Conservation (phyloP, 2,329 filamentous ascomycete species). For the Leptographium lundbergii region DNA sequence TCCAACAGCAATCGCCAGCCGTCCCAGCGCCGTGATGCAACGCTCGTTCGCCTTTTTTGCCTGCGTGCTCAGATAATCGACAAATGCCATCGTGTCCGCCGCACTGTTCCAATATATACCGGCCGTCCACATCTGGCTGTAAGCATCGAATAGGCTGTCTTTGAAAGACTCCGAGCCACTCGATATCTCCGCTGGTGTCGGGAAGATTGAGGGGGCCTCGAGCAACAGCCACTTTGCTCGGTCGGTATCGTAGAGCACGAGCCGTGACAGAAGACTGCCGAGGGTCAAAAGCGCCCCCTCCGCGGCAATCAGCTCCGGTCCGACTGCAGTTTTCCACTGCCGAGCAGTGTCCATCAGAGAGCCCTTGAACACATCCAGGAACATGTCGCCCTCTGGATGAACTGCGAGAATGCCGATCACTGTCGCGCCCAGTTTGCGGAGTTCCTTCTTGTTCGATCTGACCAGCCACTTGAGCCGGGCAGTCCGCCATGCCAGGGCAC, state of each 20-base stretch:
- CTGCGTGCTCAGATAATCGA: slow-evolving; percentile 50
- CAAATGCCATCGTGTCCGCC: slow-evolving; percentile 28
- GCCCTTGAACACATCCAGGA: slow-evolving; percentile 29
- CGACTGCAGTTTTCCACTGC: slow-evolving; percentile 37
- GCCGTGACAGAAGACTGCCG: slow-evolving; percentile 30
- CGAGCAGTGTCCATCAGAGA: slow-evolving; percentile 32
- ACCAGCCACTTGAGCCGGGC: slow-evolving; percentile 46
- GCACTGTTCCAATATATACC: slow-evolving; percentile 19
- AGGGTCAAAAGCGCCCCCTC: slow-evolving; percentile 35
- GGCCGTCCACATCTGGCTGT: slow-evolving; percentile 31
- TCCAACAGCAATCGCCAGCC: slow-evolving; percentile 45
- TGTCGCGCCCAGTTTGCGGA: slow-evolving; percentile 54
- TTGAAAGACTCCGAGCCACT: slow-evolving; percentile 21
- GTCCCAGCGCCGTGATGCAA: slow-evolving; percentile 69
- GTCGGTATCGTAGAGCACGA: slow-evolving; percentile 25
- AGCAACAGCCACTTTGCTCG: not conserved
- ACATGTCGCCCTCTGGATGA: too few relatives aligned
- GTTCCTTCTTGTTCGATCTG: slow-evolving; percentile 57
- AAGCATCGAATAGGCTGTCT: slow-evolving; percentile 30
- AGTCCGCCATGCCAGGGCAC: slow-evolving; percentile 33
- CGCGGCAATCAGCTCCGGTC: slow-evolving; percentile 29
- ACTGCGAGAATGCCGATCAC: slow-evolving; percentile 66
- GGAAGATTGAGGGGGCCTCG: slow-evolving; percentile 4
- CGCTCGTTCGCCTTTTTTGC: slow-evolving; percentile 73
- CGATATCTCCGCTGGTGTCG: slow-evolving; percentile 9